Evolutionary conservation across 352 stramenopile genomes (phyloP).

Genomic region (Phytopythium mirpurense): DNA sequence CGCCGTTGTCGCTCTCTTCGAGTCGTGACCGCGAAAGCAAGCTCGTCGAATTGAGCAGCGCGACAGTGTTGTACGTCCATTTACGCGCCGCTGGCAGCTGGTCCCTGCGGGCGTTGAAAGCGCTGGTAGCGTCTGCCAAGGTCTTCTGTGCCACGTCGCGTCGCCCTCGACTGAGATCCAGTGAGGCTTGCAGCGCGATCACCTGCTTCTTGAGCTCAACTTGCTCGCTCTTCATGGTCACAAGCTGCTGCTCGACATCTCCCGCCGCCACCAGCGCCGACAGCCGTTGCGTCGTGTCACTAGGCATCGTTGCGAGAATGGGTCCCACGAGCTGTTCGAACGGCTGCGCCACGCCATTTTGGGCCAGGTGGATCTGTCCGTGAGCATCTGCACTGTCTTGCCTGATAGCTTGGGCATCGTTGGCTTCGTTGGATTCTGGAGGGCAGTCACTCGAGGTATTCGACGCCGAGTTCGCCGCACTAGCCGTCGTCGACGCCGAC

Average conservation of each 20-base stretch:
- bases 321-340: conserved; percentile 4
- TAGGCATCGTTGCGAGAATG: conserved; percentile 23
- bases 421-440: neutral
- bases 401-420: neutral
- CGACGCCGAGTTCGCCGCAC: neutral
- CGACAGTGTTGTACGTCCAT: conserved; percentile 49
- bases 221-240: conserved; percentile 70
- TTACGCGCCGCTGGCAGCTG: conserved; percentile 47
- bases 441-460: neutral
- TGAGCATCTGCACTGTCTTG: neutral
- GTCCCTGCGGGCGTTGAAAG: conserved; percentile 63
- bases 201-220: conserved; percentile 66
- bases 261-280: conserved; percentile 52
- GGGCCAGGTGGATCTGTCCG: too few species aligned
- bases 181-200: conserved; percentile 54
- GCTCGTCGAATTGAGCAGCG: conserved; percentile 43
- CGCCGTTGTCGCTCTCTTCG: neutral
- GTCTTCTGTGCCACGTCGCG: conserved; percentile 42
- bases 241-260: conserved; percentile 65
- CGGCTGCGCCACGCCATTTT: neutral
- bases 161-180: conserved; percentile 60
- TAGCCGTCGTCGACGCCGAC: neutral
- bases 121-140: conserved; percentile 50
- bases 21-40: conserved; percentile 30
- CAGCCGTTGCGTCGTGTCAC: conserved; percentile 43